phyloP scores from a whole-genome alignment of 2,329 filamentous ascomycete genomes.

The Simplicillium aogashimaense region DNA sequence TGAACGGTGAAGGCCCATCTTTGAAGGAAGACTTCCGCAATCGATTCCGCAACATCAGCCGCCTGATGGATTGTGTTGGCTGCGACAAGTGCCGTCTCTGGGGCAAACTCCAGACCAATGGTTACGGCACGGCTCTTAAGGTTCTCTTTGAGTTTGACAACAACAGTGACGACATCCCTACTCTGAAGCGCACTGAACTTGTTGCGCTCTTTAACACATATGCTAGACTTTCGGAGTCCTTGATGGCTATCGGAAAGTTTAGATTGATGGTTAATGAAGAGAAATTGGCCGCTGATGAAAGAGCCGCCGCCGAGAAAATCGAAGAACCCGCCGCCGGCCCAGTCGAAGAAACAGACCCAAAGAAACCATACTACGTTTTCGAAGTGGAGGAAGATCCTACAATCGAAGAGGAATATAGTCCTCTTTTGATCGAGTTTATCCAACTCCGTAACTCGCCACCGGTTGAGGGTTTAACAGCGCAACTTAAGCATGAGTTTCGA shows the following conservation, averaged over 20 bases:
- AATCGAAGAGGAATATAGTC: conserved; percentile 17
- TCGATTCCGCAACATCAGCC: conserved; percentile 91
- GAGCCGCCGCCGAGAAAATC: conserved; percentile 10
- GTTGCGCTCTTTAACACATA: conserved; percentile 94
- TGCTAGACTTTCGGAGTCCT: conserved; percentile 71
- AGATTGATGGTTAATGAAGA: conserved; percentile 35
- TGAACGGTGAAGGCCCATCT: conserved; percentile 60
- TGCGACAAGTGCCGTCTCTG: conserved; percentile 98
- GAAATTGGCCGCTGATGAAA: conserved; percentile 16
- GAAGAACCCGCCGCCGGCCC: conserved; percentile 8
- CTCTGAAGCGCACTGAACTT: conserved; percentile 78
- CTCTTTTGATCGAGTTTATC: conserved; percentile 3
- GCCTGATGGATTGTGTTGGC: conserved; percentile 96
- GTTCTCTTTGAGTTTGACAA: conserved; percentile 89
- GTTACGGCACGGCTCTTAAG: conserved; percentile 91
- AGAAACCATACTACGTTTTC: conserved; percentile 2
- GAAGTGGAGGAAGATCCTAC: conserved; percentile 3
- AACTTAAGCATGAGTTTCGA: conserved; percentile 1
- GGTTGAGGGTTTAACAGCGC: neutral
- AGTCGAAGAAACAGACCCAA: conserved; percentile 3
- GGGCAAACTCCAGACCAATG: conserved; percentile 93
- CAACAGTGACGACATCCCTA: conserved; percentile 52
- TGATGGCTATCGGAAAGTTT: conserved; percentile 69
- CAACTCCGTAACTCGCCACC: conserved; percentile 1
- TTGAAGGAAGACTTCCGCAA: conserved; percentile 97